Percentiles rank a stretch among this genome's conserved stretches.
Evolutionary conservation across 2,329 filamentous ascomycete species (phyloP).

Genomic region (Pyrenophora graminea): DNA sequence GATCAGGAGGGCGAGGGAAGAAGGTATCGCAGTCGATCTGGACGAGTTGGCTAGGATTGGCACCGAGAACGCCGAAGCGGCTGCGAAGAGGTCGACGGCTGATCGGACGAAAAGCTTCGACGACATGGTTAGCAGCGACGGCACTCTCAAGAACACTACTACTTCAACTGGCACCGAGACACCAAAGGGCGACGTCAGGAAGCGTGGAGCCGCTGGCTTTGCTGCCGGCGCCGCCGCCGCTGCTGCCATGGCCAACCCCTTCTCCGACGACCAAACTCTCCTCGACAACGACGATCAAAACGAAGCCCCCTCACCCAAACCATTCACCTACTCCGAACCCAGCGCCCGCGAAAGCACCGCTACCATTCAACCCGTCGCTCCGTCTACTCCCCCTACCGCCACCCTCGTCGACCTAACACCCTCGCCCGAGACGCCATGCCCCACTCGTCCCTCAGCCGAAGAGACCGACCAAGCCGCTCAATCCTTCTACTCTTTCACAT

Average conservation of each 20-base stretch:
- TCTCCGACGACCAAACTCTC: slow-evolving; percentile 50
- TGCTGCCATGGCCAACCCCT: slow-evolving; percentile 48
- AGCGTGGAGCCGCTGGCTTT: slow-evolving; percentile 45
- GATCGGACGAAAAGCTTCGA: slow-evolving; percentile 45
- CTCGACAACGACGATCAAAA: slow-evolving; percentile 47
- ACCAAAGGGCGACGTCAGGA: slow-evolving; percentile 24
- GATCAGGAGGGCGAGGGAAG: slow-evolving; percentile 42
- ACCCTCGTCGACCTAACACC: slow-evolving; percentile 42
- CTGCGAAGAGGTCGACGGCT: slow-evolving; percentile 19
- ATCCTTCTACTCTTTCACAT: slow-evolving; percentile 46
- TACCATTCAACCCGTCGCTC: slow-evolving; percentile 28
- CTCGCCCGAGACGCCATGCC: slow-evolving; percentile 25
- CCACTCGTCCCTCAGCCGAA: slow-evolving; percentile 13
- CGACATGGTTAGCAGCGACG: slow-evolving; percentile 47
- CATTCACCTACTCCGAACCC: slow-evolving; percentile 32
- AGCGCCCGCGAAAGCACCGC: slow-evolving; percentile 36
- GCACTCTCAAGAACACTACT: slow-evolving; percentile 40
- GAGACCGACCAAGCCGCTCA: slow-evolving; percentile 31
- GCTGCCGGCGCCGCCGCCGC: slow-evolving; percentile 45
- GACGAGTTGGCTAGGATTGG: slow-evolving; percentile 46
- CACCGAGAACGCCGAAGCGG: slow-evolving; percentile 30
- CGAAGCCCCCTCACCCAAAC: slow-evolving; percentile 36
- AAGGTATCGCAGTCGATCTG: slow-evolving; percentile 49
- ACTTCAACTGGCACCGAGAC: slow-evolving; percentile 31
- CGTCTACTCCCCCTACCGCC: slow-evolving; percentile 13